phyloP scores from a whole-genome alignment of 768 basidiomycete genomes.

The Sarcodon aspratus region DNA sequence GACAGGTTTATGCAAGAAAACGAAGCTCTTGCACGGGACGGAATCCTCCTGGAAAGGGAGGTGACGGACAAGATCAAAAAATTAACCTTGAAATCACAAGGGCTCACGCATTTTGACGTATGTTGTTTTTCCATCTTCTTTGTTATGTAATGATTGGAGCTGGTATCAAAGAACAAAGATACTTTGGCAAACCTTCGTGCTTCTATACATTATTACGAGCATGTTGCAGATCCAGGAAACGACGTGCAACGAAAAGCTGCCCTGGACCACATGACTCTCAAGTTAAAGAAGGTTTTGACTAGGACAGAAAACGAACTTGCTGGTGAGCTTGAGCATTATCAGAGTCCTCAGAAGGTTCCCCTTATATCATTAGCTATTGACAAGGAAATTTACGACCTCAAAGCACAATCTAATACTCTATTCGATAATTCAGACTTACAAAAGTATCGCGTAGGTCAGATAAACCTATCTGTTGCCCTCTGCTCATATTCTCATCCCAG shows the following conservation, averaged over 20 bases:
- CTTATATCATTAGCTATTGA: conserved; percentile 36
- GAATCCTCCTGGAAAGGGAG: conserved; percentile 22
- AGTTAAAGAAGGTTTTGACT: conserved; percentile 41
- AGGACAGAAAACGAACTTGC: conserved; percentile 42
- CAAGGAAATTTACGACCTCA: conserved; percentile 30
- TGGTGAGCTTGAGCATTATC: conserved; percentile 24
- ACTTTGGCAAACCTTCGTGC: conserved; percentile 49
- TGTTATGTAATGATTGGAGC: background rate
- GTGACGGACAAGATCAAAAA: conserved; percentile 36
- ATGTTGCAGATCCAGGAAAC: conserved; percentile 39
- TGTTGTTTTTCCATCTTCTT: conserved; percentile 11
- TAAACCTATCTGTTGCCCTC: background rate
- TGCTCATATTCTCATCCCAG: conserved; percentile 21
- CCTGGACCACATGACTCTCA: conserved; percentile 32
- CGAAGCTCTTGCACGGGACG: conserved; percentile 26
- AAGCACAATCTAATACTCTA: conserved; percentile 29
- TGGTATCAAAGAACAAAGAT: conserved; percentile 40
- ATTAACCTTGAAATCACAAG: conserved; percentile 32
- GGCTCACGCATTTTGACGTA: conserved; percentile 46
- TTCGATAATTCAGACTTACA: conserved; percentile 60
- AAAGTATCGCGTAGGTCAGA: conserved; percentile 23
- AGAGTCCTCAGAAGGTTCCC: background rate
- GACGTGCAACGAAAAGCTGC: conserved; percentile 33
- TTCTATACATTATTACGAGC: conserved; percentile 60
- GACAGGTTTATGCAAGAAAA: conserved; percentile 64